phyloP scores from a whole-genome alignment of 108 stramenopile genomes.

The Discostella stelligeroides region DNA sequence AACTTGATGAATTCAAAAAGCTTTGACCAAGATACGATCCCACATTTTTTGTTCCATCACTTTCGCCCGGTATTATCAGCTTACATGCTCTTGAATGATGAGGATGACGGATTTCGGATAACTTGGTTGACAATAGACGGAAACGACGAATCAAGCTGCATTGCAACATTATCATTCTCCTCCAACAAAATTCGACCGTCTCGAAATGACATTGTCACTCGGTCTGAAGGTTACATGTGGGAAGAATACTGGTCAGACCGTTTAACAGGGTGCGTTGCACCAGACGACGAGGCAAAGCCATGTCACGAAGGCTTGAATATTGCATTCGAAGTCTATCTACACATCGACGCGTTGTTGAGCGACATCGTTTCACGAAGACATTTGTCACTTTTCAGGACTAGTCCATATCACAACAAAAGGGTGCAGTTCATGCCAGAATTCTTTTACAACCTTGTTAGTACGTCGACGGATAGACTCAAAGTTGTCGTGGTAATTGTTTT shows the following conservation, averaged over 20 bases:
- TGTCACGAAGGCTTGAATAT: constrained; percentile 28
- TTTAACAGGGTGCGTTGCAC: constrained; percentile 20
- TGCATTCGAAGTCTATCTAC: constrained; percentile 53
- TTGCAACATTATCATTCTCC: background rate
- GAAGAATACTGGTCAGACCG: constrained; percentile 34
- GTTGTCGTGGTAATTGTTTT: constrained; percentile 62
- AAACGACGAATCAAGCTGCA: constrained; percentile 1
- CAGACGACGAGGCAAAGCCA: background rate
- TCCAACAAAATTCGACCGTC: constrained; percentile 17
- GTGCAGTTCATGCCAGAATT: constrained; percentile 52
- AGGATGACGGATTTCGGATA: constrained; percentile 73
- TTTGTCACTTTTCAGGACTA: constrained; percentile 32
- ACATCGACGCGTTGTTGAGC: constrained; percentile 58
- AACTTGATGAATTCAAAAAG: constrained; percentile 3
- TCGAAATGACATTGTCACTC: constrained; percentile 40
- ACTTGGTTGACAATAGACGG: constrained; percentile 53
- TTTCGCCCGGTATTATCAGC: constrained; percentile 38
- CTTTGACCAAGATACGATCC: background rate
- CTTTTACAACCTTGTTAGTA: constrained; percentile 64
- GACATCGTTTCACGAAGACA: constrained; percentile 49
- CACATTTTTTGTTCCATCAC: constrained; percentile 7
- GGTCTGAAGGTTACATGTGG: constrained; percentile 37
- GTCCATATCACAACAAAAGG: constrained; percentile 27
- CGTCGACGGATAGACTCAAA: constrained; percentile 40
- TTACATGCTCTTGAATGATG: constrained; percentile 71